Evolutionary conservation across 495 filamentous ascomycete genomes (phyloP).

Genomic region (Extremus antarcticus): DNA sequence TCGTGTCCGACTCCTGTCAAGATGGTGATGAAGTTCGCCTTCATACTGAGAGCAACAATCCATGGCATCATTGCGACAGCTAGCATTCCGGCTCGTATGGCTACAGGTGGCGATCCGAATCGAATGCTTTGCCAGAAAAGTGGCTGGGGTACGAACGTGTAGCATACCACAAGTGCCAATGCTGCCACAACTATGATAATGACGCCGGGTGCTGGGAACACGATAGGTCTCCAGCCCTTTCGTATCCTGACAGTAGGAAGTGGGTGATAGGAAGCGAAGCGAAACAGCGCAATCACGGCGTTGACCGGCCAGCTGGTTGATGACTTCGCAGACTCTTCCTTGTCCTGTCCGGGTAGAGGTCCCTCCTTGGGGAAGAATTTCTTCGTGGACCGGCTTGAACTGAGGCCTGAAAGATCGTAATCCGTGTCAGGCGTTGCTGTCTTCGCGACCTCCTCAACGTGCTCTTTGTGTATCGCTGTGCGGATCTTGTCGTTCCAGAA

Average conservation of each 20-base stretch:
- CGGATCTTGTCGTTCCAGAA: slow-evolving; percentile 81
- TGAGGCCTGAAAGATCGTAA: slow-evolving; percentile 55
- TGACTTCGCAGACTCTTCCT: slow-evolving; percentile 50
- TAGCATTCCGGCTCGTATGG: slow-evolving; percentile 86
- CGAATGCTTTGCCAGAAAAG: slow-evolving; percentile 72
- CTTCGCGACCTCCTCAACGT: slow-evolving; percentile 40
- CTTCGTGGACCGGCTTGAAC: slow-evolving; percentile 52
- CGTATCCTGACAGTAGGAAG: slow-evolving; percentile 49
- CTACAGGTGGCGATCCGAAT: slow-evolving; percentile 79
- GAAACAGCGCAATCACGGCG: slow-evolving; percentile 60
- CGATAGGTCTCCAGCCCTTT: slow-evolving; percentile 50
- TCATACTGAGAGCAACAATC: slow-evolving; percentile 82
- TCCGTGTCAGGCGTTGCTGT: slow-evolving; percentile 52
- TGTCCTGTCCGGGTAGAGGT: slow-evolving; percentile 37
- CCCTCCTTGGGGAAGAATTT: slow-evolving; percentile 64
- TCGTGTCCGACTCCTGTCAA: slow-evolving; percentile 89
- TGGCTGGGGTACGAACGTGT: slow-evolving; percentile 73
- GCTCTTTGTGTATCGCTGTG: slow-evolving; percentile 70
- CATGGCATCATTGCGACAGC: slow-evolving; percentile 89
- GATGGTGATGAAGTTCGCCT: slow-evolving; percentile 75
- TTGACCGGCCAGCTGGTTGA: slow-evolving; percentile 62
- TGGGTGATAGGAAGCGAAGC: slow-evolving; percentile 79
- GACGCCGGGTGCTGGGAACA: slow-evolving; percentile 67
- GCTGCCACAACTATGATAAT: slow-evolving; percentile 52
- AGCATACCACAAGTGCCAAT: slow-evolving; percentile 62